phyloP scores from a whole-genome alignment of 2,329 filamentous ascomycete genomes.

The Chalara sp. region DNA sequence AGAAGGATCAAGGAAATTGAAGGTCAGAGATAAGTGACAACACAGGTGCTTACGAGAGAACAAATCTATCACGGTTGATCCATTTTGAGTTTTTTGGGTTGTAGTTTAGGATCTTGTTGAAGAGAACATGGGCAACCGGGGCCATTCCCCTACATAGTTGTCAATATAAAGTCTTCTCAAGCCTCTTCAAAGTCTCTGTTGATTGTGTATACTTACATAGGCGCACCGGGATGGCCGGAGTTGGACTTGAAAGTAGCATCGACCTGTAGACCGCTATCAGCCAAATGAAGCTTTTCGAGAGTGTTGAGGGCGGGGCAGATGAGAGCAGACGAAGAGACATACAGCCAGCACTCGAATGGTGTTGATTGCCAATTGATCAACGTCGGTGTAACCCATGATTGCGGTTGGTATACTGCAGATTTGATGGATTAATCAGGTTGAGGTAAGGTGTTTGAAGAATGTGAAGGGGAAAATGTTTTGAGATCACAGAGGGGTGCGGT shows the following conservation, averaged over 20 bases:
- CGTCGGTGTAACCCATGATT: slow-evolving; percentile 78
- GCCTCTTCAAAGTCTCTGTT: background rate
- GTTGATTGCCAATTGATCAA: slow-evolving; percentile 91
- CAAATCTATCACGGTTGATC: slow-evolving; percentile 96
- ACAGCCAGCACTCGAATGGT: slow-evolving; percentile 95
- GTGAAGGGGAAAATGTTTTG: background rate
- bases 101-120: slow-evolving; percentile 99
- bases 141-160: slow-evolving; percentile 64
- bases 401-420: slow-evolving; percentile 9
- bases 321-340: slow-evolving; percentile 41
- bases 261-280: slow-evolving; percentile 50
- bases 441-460: slow-evolving; percentile 1
- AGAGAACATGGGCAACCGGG: slow-evolving; percentile 91
- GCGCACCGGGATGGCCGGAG: slow-evolving; percentile 97
- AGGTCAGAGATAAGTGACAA: background rate
- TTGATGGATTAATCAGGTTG: slow-evolving; percentile 1
- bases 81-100: slow-evolving; percentile 99
- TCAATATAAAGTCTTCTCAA: slow-evolving; percentile 17
- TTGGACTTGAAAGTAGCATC: slow-evolving; percentile 96
- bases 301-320: background rate
- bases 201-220: slow-evolving; percentile 59
- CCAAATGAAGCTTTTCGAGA: background rate
- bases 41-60: slow-evolving; percentile 77
- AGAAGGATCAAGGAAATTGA: background rate
- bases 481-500: too few species aligned